Evolutionary conservation across 768 basidiomycete species (phyloP).

Genomic region (Fibroporia radiculosa): DNA sequence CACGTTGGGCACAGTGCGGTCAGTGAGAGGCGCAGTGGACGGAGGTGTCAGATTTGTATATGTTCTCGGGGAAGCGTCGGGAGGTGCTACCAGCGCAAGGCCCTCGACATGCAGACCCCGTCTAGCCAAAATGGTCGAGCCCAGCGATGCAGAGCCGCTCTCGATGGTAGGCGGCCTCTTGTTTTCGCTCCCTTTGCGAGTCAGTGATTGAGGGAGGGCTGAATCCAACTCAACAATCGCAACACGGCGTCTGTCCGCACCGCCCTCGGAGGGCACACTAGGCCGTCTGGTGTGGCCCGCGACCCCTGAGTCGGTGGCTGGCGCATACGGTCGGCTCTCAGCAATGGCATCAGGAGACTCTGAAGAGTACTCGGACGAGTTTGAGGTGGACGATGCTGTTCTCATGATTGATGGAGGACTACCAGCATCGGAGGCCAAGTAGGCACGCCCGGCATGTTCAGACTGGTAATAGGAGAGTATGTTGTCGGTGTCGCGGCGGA

Average conservation of each 20-base stretch:
- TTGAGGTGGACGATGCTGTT: conserved; percentile 29
- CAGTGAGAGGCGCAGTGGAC: conserved; percentile 32
- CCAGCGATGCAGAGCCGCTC: conserved; percentile 6
- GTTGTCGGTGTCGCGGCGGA: conserved; percentile 33
- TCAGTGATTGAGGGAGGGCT: conserved; percentile 19
- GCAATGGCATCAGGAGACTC: background rate
- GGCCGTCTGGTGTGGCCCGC: conserved; percentile 31
- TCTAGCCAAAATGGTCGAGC: conserved; percentile 14
- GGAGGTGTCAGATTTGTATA: conserved; percentile 51
- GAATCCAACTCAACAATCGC: conserved; percentile 59
- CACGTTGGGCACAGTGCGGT: background rate
- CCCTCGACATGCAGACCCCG: conserved; percentile 27
- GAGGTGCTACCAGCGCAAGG: conserved; percentile 65
- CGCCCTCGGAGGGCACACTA: conserved; percentile 49
- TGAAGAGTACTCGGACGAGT: conserved; percentile 37
- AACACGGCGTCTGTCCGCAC: conserved; percentile 56
- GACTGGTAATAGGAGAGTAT: conserved; percentile 53
- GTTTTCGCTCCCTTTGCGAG: conserved; percentile 16
- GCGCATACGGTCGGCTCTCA: background rate
- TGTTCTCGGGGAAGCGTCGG: conserved; percentile 50
- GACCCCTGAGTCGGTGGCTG: conserved; percentile 16
- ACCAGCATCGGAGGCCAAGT: conserved; percentile 13
- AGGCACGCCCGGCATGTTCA: conserved; percentile 33
- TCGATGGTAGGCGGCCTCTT: background rate
- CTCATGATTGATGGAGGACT: conserved; percentile 9